Conservation (phyloP, 176 grass and related monocot species). For the Musa itinerans region DNA sequence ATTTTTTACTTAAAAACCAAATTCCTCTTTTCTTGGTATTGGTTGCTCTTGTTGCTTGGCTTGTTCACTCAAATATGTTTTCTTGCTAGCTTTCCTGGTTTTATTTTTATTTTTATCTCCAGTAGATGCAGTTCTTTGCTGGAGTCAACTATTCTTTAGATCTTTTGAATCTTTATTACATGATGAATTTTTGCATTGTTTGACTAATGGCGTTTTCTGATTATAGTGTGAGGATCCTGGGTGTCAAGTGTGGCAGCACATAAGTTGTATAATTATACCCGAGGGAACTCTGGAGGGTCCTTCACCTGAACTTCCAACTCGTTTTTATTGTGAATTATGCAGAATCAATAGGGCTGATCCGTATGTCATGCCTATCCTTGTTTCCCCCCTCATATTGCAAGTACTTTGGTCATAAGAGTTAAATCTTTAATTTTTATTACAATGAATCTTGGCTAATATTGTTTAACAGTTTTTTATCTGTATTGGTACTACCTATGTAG, state of each 20-base stretch:
- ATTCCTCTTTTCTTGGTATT: neutral
- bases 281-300: constrained; percentile 41
- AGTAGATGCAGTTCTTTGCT: neutral
- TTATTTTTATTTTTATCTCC: neutral
- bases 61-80: neutral
- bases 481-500: neutral
- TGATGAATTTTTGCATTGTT: neutral
- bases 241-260: constrained; percentile 64
- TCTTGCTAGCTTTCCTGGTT: neutral
- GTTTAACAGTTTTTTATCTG: neutral
- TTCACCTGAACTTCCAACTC: constrained; percentile 38
- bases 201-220: neutral
- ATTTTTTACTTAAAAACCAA: too few species aligned
- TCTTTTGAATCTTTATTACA: constrained; percentile 9
- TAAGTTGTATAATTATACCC: constrained; percentile 56
- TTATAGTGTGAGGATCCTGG: constrained; percentile 60
- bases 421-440: neutral
- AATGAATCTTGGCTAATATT: neutral
- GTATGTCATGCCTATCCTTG: constrained; percentile 32
- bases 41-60: neutral
- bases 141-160: neutral
- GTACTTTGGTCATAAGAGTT: neutral
- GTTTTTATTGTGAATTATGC: constrained; percentile 81
- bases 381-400: neutral
- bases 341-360: constrained; percentile 81